Evolutionary conservation across 257 asterid species (phyloP).

Genomic region (Solanum tarapatanum): DNA sequence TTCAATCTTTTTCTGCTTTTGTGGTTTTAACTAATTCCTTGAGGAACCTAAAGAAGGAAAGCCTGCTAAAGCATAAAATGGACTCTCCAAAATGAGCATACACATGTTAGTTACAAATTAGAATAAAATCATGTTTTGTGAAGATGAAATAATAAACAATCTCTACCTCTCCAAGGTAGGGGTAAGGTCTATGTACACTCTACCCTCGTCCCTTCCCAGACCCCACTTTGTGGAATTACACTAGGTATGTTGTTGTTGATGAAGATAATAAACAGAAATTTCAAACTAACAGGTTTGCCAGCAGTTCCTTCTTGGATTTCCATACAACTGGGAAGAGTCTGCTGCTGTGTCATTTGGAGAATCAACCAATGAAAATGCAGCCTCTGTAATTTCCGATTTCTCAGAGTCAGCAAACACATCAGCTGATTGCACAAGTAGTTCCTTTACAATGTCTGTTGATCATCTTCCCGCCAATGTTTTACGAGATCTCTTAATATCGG

Average conservation of each 20-base stretch:
- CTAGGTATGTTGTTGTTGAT: neutral
- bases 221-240: neutral
- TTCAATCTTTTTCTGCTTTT: neutral
- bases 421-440: neutral
- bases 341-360: slow-evolving; percentile 23
- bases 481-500: slow-evolving; percentile 14
- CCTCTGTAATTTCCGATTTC: slow-evolving; percentile 5
- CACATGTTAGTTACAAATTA: neutral
- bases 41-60: neutral
- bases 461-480: slow-evolving; percentile 12
- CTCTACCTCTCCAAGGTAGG: neutral
- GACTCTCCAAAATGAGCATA: neutral
- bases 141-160: neutral
- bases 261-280: neutral
- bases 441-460: neutral
- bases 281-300: slow-evolving; percentile 30
- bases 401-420: slow-evolving; percentile 7
- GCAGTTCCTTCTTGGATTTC: slow-evolving; percentile 56
- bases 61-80: neutral
- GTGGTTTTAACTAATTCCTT: neutral
- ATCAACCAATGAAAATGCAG: neutral
- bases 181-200: neutral
- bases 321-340: slow-evolving; percentile 60
- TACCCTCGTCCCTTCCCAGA: neutral
- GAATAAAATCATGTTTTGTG: neutral